Evolutionary conservation across 148 eudicot genomes (phyloP).

Genomic region (Tetragonia tetragonoides): DNA sequence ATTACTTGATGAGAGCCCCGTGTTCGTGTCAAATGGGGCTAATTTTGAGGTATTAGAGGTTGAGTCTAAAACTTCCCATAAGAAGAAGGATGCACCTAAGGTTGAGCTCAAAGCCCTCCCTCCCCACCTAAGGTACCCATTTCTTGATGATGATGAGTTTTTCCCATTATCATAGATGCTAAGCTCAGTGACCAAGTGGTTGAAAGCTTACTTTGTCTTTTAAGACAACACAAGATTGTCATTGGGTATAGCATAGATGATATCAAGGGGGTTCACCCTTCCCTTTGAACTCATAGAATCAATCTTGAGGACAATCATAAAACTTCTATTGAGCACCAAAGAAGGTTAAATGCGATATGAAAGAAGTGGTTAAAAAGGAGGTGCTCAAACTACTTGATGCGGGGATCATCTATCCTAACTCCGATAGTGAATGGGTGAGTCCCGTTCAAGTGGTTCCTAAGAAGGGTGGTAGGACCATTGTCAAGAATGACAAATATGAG

Average conservation of each 20-base stretch:
- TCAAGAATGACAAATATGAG: too few relatives aligned
- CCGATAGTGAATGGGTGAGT: conserved; percentile 5
- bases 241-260: neutral
- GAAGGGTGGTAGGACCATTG: too few relatives aligned
- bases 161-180: neutral
- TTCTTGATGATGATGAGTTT: neutral
- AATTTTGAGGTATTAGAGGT: neutral
- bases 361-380: neutral
- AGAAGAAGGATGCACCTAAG: neutral
- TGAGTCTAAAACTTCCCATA: neutral
- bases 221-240: neutral
- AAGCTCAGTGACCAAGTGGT: neutral
- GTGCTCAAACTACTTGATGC: neutral
- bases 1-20: neutral
- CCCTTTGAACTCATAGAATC: neutral
- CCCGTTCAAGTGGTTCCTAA: conserved; percentile 2
- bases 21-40: neutral
- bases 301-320: neutral
- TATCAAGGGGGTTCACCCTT: neutral
- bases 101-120: neutral
- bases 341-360: neutral
- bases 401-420: neutral
- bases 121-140: neutral
- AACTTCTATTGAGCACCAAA: neutral
- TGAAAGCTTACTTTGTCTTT: neutral